Base-by-base conservation (phyloP, 1,284 basidiomycete species). In the Lentinula novae-zelandiae region DNA sequence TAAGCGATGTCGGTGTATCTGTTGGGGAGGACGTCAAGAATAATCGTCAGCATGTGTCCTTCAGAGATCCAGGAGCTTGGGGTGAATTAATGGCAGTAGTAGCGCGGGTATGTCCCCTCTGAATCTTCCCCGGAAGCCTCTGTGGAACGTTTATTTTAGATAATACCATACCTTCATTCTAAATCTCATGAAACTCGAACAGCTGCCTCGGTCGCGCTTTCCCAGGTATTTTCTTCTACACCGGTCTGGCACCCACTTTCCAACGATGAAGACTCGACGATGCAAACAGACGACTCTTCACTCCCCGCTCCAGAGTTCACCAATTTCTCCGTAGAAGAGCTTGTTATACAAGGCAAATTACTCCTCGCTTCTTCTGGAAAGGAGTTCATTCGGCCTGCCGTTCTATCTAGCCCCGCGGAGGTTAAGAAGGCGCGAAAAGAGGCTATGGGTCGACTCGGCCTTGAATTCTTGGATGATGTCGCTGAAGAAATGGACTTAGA, bases 351-450 rank as follows among this genome's bases (percentile, higher is more conserved):
- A 58, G 90, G 90, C 31, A 89, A 85, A 44, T 82, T 92, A 13
- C 82, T 96, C 0, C 79, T 96, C 1, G 89, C 93, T 0, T 95
- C 93, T 0, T 93, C 92, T 0, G 93, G 94, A 2, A 93, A 91
- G 67, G 93, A 96, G 72, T 96, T 93, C 67, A 71, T 77, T 20
- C 90, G 86, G 67, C 89, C 88, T 0, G 72, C 82, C 3, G 87
- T 90, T 60, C 78, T 90, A 49, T 80, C 87, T 8, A 89, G 82
- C 62, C 77, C 87, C 1, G 79, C 82, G 33, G 90, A 92, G 69
- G 87, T 93, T 5, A 89, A 87, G 70, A 89, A 89, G 62, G 91
- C 91, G 1, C 84, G 91, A 13, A 90, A 87, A 71, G 89, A 92
- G 71, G 85, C 91, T 54, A 89, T 93, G 89, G 82, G 84, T 54